Evolutionary conservation across 257 asterid genomes (phyloP), one percentile per base, ranked within the genome.

Genomic region (Ilex aquifolium): DNA sequence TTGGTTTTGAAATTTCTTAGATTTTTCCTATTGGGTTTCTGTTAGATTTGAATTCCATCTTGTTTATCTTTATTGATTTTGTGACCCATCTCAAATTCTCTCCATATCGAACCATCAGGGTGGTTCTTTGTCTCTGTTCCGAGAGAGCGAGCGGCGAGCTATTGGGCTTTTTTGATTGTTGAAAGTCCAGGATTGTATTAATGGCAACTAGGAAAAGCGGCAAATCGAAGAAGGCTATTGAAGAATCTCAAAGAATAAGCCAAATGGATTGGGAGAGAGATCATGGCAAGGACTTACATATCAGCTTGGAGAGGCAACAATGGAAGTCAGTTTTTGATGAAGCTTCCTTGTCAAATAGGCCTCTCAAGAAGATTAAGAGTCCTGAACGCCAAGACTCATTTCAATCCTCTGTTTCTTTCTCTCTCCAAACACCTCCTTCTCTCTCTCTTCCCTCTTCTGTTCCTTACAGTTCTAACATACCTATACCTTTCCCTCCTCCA

Each of bases 91-190:
- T 59, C 63, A 16, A 53, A 29, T 10, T n/a, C 32, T 57, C 16
- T 64, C 4, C 16, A 15, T 53, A 6, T 53, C 2, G 15, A 53
- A 46, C n/a, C 52, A 46, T 10, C n/a, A 46, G n/a, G 52, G 52
- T 46, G n/a, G n/a, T 46, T 46, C 13, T 46, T 46, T 10, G n/a
- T 4, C 30, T 53, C 30, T 53, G 6, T 53, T 4, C 44, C 42
- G 57, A 69, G 77, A 70, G 86, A 77, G 90, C 90, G 85, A 59
- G 93, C 86, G 85, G 93, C 84, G 13, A 48, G 39, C 32, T 27
- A 10, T 58, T 36, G 21, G 31, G 27, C 27, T 21, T 21, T 21
- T 21, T 21, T 21, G 27, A 21, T 21, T 21, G 27, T 21, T 21
- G 27, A 21, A 21, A 21, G 27, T 21, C 27, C 27, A 21, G 27